Conservation (phyloP, 805 yeast genomes). For the Candida awuae region DNA sequence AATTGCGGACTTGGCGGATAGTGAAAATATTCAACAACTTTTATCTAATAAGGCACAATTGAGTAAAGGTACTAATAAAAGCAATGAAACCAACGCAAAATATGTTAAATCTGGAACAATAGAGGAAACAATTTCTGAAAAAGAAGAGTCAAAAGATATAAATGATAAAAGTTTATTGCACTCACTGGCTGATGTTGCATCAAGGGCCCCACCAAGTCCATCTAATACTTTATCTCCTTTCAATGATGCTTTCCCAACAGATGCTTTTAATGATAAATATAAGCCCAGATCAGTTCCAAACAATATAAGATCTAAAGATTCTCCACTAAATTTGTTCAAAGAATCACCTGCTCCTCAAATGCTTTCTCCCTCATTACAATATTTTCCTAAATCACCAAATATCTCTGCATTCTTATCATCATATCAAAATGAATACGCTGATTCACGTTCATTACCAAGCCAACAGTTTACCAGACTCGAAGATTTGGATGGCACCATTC, state of each 20-base stretch:
- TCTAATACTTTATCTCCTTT: constrained; percentile 6
- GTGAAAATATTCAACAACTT: constrained; percentile 13
- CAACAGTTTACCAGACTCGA: constrained; percentile 4
- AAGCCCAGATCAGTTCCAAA: background rate
- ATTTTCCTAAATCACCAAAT: constrained; percentile 7
- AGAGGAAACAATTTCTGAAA: constrained; percentile 5
- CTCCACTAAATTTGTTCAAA: constrained; percentile 7
- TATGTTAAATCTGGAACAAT: too few relatives aligned
- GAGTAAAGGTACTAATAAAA: background rate
- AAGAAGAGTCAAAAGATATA: background rate
- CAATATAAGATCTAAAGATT: constrained; percentile 1
- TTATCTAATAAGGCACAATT: constrained; percentile 7
- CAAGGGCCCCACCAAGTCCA: constrained; percentile 16
- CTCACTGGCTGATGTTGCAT: constrained; percentile 19
- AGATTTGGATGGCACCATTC: constrained; percentile 2
- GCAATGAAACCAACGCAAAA: background rate
- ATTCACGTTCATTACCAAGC: background rate
- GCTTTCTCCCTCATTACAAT: background rate
- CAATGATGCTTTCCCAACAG: constrained; percentile 15
- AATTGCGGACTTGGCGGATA: constrained; percentile 17
- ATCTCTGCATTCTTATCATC: background rate
- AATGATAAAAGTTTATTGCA: constrained; percentile 4
- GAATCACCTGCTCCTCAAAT: constrained; percentile 1
- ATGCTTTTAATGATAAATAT: constrained; percentile 7
- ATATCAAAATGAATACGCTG: background rate